phyloP scores from a whole-genome alignment of 257 asterid genomes.

The Fraxinus excelsior region DNA sequence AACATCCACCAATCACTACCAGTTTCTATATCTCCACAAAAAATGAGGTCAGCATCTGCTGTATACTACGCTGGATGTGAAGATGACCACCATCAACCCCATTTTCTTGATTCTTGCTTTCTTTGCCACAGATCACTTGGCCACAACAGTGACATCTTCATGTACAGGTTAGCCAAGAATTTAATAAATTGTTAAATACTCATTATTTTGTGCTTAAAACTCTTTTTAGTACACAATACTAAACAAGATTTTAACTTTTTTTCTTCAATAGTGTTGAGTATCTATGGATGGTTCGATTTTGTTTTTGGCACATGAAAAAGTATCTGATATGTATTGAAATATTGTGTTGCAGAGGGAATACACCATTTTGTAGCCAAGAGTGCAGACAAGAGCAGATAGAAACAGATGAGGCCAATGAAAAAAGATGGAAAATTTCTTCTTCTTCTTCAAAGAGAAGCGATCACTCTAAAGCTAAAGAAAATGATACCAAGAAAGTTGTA shows the following conservation, averaged over 20 bases:
- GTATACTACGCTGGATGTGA: slow-evolving; percentile 50
- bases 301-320: not conserved
- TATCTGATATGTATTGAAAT: not conserved
- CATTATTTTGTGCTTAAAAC: not conserved
- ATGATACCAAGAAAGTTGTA: slow-evolving; percentile 57
- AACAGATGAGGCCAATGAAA: slow-evolving; percentile 76
- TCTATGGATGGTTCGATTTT: too few species aligned
- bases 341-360: slow-evolving; percentile 72
- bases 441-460: slow-evolving; percentile 50
- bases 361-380: slow-evolving; percentile 89
- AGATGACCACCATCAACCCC: slow-evolving; percentile 52
- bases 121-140: slow-evolving; percentile 66
- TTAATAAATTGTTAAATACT: too few species aligned
- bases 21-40: not conserved
- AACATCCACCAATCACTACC: too few species aligned
- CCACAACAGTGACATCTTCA: slow-evolving; percentile 80
- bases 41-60: slow-evolving; percentile 45
- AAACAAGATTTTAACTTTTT: not conserved
- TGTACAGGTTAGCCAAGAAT: slow-evolving; percentile 74
- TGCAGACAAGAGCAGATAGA: slow-evolving; percentile 96
- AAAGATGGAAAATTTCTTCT: slow-evolving; percentile 55
- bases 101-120: slow-evolving; percentile 81
- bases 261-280: too few species aligned
- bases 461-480: slow-evolving; percentile 41
- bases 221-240: too few species aligned